Percentiles rank a stretch among this genome's conserved stretches.
Conservation (phyloP, 345 rosid species). For the Acer campestre region DNA sequence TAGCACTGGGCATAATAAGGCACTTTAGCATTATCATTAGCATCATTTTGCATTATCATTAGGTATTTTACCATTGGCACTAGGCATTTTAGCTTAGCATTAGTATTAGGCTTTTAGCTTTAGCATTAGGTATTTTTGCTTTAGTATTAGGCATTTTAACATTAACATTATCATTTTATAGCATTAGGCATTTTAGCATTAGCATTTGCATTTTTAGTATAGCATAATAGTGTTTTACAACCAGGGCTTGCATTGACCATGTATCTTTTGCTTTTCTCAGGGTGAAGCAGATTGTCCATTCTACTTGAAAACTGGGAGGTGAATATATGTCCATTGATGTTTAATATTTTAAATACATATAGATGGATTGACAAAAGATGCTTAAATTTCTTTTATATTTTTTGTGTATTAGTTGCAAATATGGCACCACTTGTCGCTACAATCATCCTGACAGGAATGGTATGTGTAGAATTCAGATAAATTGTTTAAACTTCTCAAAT, state of each 20-base stretch:
- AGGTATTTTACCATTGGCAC: no score
- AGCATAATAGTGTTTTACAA: not conserved
- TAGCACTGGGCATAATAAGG: no score
- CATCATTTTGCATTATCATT: no score
- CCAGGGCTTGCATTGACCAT: not conserved
- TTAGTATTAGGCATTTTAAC: no score
- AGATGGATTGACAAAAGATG: not conserved
- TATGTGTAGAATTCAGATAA: conserved; percentile 26
- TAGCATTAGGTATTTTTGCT: no score
- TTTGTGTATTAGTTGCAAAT: conserved; percentile 72
- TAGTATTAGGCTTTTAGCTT: no score
- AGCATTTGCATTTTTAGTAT: no score
- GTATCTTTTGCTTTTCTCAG: conserved; percentile 44
- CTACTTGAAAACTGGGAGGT: conserved; percentile 97
- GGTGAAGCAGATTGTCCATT: conserved; percentile 94
- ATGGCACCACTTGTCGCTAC: conserved; percentile 89
- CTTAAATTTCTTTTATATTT: conserved; percentile 21
- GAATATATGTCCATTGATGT: conserved; percentile 18
- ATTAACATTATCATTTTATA: no score
- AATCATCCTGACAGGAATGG: conserved; percentile 96
- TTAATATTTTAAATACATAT: not conserved
- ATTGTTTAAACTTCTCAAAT: conserved; percentile 3
- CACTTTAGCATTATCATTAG: no score
- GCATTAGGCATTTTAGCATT: no score
- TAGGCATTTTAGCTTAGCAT: no score